phyloP scores from a whole-genome alignment of 192 early-diverging fungal species.

The Piromyces finnis region DNA sequence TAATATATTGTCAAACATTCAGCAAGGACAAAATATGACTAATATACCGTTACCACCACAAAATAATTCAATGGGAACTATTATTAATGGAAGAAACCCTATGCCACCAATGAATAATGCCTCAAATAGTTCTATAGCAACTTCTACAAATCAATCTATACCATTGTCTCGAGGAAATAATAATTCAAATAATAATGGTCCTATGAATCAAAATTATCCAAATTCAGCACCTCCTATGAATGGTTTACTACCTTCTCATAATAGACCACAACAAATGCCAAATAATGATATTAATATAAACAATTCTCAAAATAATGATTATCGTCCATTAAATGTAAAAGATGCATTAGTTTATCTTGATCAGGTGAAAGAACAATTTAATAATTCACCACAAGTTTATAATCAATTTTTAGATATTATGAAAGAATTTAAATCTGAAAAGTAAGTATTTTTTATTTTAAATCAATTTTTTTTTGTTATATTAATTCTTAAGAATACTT shows the following conservation, averaged over 20 bases:
- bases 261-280: background rate
- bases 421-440: slow-evolving; percentile 98
- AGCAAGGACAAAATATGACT: background rate
- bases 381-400: slow-evolving; percentile 86
- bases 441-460: slow-evolving; percentile 5
- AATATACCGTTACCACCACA: background rate
- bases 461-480: no score
- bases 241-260: background rate
- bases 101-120: background rate
- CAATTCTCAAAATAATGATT: background rate
- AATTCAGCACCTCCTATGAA: background rate
- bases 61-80: background rate
- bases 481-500: no score
- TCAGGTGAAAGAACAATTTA: slow-evolving; percentile 83
- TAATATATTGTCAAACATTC: background rate
- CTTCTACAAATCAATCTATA: background rate
- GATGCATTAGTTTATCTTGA: slow-evolving; percentile 95
- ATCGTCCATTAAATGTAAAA: slow-evolving; percentile 56
- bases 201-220: background rate
- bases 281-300: background rate
- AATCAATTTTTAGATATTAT: slow-evolving; percentile 97
- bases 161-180: background rate
- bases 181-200: background rate
- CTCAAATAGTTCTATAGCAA: background rate
- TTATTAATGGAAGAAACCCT: background rate